Percentiles rank a stretch among this genome's conserved stretches.
phyloP scores from a whole-genome alignment of 345 rosid genomes.

The Eucalyptus leucophloia region DNA sequence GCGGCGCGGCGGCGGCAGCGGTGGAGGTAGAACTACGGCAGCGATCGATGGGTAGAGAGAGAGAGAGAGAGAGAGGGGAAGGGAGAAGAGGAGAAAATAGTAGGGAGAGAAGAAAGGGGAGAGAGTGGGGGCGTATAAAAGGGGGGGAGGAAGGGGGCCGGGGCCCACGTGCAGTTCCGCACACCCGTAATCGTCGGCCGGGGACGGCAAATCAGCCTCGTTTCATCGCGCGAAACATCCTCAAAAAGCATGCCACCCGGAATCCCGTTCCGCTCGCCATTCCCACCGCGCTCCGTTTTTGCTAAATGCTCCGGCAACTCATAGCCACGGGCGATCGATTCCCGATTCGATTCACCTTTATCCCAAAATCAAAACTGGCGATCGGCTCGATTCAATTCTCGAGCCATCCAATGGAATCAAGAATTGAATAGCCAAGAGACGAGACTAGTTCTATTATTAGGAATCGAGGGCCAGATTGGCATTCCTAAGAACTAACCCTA shows the following conservation, averaged over 20 bases:
- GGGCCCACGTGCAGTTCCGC: slow-evolving; percentile 15
- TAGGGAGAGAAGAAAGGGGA: not conserved
- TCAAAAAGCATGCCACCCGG: not conserved
- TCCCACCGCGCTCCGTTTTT: not conserved
- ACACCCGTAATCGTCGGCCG: slow-evolving; percentile 70
- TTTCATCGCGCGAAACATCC: not conserved
- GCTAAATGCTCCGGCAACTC: not conserved
- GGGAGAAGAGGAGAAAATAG: not conserved
- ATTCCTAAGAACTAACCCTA: accelerated
- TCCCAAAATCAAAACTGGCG: accelerated
- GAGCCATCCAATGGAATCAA: accelerated
- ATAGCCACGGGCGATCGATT: not conserved
- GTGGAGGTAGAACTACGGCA: not conserved
- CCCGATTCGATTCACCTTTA: not conserved
- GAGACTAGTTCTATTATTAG: not conserved
- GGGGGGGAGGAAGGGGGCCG: too few species aligned
- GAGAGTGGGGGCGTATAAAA: not conserved
- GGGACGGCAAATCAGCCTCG: slow-evolving; percentile 14
- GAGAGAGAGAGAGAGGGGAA: not conserved
- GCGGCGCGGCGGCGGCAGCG: slow-evolving; percentile 37
- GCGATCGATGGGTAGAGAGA: not conserved
- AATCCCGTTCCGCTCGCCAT: not conserved
- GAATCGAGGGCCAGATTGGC: accelerated
- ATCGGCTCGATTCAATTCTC: not conserved
- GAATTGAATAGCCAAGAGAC: not conserved